Evolutionary conservation across 495 filamentous ascomycete genomes (phyloP).

Genomic region (Daldinia childiae): DNA sequence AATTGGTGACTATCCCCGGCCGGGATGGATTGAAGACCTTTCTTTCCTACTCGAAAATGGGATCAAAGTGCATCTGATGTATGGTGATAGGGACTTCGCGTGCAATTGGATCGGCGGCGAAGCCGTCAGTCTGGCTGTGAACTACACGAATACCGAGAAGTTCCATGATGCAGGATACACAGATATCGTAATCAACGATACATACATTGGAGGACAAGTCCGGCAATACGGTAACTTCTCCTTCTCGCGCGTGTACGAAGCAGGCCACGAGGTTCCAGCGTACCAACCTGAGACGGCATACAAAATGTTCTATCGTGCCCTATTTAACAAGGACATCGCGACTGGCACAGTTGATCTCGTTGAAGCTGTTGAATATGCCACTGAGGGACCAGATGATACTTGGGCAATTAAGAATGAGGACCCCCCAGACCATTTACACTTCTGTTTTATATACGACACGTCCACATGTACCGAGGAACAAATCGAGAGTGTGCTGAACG

Average conservation of each 20-base stretch:
- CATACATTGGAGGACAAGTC: slow-evolving; percentile 69
- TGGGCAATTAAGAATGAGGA: slow-evolving; percentile 61
- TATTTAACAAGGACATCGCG: slow-evolving; percentile 67
- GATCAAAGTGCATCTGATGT: slow-evolving; percentile 73
- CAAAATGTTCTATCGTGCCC: slow-evolving; percentile 67
- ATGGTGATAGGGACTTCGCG: slow-evolving; percentile 68
- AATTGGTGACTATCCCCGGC: slow-evolving; percentile 63
- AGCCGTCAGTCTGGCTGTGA: slow-evolving; percentile 65
- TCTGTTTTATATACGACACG: slow-evolving; percentile 67
- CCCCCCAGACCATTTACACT: slow-evolving; percentile 53
- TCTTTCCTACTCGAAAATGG: slow-evolving; percentile 61
- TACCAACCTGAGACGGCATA: slow-evolving; percentile 73
- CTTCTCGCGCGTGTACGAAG: slow-evolving; percentile 74
- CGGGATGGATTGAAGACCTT: slow-evolving; percentile 57
- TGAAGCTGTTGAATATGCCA: slow-evolving; percentile 57
- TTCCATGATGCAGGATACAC: slow-evolving; percentile 68
- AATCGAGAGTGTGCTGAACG: slow-evolving; percentile 55
- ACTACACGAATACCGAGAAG: slow-evolving; percentile 51
- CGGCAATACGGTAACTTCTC: slow-evolving; percentile 74
- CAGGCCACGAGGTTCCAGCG: slow-evolving; percentile 76
- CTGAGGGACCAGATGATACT: slow-evolving; percentile 60
- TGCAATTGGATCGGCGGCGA: slow-evolving; percentile 74
- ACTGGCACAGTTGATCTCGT: slow-evolving; percentile 66
- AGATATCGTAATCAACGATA: slow-evolving; percentile 55
- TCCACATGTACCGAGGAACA: slow-evolving; percentile 64